A percentile compares a stretch with the other conserved stretches of the same genome.
Conservation (phyloP, 768 basidiomycete species). For the Amanita fuliginea region DNA sequence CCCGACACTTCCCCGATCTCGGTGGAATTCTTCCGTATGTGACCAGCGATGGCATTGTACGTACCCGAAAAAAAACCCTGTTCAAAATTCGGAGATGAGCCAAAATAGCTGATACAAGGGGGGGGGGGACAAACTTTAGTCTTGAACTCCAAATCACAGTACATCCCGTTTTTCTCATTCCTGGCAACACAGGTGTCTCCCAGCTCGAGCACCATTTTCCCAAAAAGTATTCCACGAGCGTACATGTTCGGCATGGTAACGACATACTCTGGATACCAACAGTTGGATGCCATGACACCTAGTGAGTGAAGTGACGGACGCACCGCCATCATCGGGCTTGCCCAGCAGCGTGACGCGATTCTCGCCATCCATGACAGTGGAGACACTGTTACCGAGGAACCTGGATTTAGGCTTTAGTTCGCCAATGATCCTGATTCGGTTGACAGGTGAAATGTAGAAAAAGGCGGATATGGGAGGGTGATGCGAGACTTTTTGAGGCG, state of each 20-base stretch:
- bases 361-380: conserved; percentile 94
- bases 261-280: conserved; percentile 58
- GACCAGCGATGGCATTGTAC: conserved; percentile 84
- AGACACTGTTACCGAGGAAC: conserved; percentile 95
- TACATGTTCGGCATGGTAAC: conserved; percentile 99
- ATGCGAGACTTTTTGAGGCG: conserved; percentile 63
- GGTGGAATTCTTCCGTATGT: conserved; percentile 48
- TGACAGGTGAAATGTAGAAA: conserved; percentile 88
- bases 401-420: conserved; percentile 93
- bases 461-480: conserved; percentile 95
- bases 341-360: conserved; percentile 80
- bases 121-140: conserved; percentile 75
- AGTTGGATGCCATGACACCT: neutral
- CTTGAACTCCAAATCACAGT: conserved; percentile 91
- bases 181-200: conserved; percentile 82
- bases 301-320: conserved; percentile 14
- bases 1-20: conserved; percentile 84
- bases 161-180: conserved; percentile 66
- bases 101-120: neutral
- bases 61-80: conserved; percentile 94
- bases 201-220: conserved; percentile 93
- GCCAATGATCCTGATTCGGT: conserved; percentile 78
- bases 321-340: conserved; percentile 78
- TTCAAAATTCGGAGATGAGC: neutral
- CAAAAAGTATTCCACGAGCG: conserved; percentile 77